These are phyloP conservation scores for Botrytis galanthina DNA, from an alignment of 2,329 filamentous ascomycete genomes.

Conservation along the genomic window DNA sequence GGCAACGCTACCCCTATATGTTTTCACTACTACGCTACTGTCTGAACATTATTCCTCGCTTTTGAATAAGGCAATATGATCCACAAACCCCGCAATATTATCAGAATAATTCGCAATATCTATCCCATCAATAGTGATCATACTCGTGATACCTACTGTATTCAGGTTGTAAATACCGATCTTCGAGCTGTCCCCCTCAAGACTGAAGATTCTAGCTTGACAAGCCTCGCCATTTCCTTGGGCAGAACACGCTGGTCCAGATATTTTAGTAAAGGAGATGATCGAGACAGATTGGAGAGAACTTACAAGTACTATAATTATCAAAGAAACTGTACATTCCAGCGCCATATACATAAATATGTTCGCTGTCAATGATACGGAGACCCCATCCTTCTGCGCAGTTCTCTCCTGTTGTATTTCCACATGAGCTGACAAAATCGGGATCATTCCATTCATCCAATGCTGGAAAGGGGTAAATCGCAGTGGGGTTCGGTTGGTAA, in stretches of 20 bases:
- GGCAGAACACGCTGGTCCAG: slow-evolving; percentile 2
- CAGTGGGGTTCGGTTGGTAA: slow-evolving; percentile 18
- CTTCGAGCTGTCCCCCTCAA: slow-evolving; percentile 24
- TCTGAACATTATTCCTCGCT: neutral
- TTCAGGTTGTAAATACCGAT: slow-evolving; percentile 30
- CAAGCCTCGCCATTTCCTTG: slow-evolving; percentile 20
- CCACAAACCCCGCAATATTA: slow-evolving; percentile 23
- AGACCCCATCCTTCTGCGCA: slow-evolving; percentile 20
- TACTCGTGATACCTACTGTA: slow-evolving; percentile 29
- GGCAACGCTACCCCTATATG: neutral
- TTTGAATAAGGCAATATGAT: slow-evolving; percentile 15
- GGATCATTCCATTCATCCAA: slow-evolving; percentile 18
- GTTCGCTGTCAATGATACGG: slow-evolving; percentile 7
- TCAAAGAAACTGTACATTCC: slow-evolving; percentile 21
- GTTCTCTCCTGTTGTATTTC: slow-evolving; percentile 4
- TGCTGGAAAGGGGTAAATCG: slow-evolving; percentile 1
- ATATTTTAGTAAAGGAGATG: neutral
- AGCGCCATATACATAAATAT: slow-evolving; percentile 12
- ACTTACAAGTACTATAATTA: slow-evolving; percentile 20
- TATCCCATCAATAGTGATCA: slow-evolving; percentile 28
- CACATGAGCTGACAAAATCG: neutral
- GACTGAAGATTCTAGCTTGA: slow-evolving; percentile 28
- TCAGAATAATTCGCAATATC: slow-evolving; percentile 23
- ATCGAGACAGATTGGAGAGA: fast-evolving
- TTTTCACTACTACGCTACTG: neutral